Base-by-base conservation (phyloP, 169 alveolate genomes). In the Plasmodium sp. region DNA sequence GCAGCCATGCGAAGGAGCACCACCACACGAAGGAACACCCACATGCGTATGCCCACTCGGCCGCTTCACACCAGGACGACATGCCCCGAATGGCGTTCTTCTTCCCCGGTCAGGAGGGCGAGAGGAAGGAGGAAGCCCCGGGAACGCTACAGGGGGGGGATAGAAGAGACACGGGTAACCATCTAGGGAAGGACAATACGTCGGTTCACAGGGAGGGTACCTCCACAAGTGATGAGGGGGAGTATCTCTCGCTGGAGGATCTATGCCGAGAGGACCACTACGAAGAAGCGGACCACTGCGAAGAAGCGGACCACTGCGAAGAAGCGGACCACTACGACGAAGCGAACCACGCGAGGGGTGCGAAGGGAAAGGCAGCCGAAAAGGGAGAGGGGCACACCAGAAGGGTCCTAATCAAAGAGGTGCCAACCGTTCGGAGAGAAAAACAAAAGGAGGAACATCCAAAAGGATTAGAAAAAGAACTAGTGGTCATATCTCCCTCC, bases 401-500 rank as follows among this genome's bases (percentile, higher is more conserved):
- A 83, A 5, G 48, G 22, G 92, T 83, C 7, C 45, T 62, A 14
- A 83, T 83, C 3, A 80, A 83, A 62, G 92, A 83, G 31, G 39
- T 58, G n/a, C 33, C 81, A 2, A 83, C 36, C 3, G 6, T 14
- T n/a, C 34, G 33, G 22, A 56, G 33, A 56, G 16, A 22, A 41
- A 33, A 58, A 33, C 43, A 39, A n/a, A 36, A 83, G 41, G 71
- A 31, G 3, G 0, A 18, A 16, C 41, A 56, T 0, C 3, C 41
- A 83, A 36, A 62, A 36, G 73, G 73, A 31, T 56, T 54, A 18
- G 43, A 34, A 14, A 86, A 86, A 56, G 93, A 86, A 34, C 31
- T 86, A n/a, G 75, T 86, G 27, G 54, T 86, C 18, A 71, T 75
- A 86, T 74, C 93, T 54, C 81, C 93, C 34, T 86, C 93, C 5